Evolutionary conservation across 2,329 filamentous ascomycete genomes (phyloP).

Genomic region (Fusarium sp.): DNA sequence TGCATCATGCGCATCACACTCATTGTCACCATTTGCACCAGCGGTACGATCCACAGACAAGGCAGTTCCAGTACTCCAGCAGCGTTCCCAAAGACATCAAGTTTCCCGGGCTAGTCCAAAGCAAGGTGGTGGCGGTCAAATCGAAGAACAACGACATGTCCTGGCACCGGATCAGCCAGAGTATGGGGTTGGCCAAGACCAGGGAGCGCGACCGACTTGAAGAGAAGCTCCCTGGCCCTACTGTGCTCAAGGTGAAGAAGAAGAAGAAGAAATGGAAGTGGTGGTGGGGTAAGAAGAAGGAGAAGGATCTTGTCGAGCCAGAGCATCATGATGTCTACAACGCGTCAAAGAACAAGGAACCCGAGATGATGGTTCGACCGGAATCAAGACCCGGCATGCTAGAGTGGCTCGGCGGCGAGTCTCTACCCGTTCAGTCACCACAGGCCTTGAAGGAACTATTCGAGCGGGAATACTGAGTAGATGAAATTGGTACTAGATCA

Average conservation of each 20-base stretch:
- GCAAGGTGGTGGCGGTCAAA: slow-evolving; percentile 15
- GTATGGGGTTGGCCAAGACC: slow-evolving; percentile 10
- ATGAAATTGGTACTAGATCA: neutral
- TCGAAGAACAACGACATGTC: neutral
- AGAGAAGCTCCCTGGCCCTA: neutral
- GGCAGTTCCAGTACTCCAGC: neutral
- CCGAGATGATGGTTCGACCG: neutral
- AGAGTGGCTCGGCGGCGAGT: slow-evolving; percentile 2
- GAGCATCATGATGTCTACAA: neutral
- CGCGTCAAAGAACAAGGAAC: neutral
- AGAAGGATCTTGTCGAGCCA: neutral
- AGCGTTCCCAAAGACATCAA: neutral
- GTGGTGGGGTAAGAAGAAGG: slow-evolving; percentile 11
- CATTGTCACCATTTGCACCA: neutral
- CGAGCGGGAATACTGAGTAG: neutral
- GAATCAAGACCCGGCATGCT: neutral
- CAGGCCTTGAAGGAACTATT: slow-evolving; percentile 12
- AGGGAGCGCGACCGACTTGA: neutral
- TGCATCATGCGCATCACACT: slow-evolving; percentile 2
- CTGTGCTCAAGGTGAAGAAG: neutral
- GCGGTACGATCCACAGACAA: neutral
- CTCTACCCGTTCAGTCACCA: neutral
- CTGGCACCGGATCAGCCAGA: slow-evolving; percentile 16
- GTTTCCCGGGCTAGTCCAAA: neutral
- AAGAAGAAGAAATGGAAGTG: slow-evolving; percentile 31